These are phyloP conservation scores for Tetrahymena elliotti DNA, from an alignment of 73 alveolate species.

Conservation along the genomic window DNA sequence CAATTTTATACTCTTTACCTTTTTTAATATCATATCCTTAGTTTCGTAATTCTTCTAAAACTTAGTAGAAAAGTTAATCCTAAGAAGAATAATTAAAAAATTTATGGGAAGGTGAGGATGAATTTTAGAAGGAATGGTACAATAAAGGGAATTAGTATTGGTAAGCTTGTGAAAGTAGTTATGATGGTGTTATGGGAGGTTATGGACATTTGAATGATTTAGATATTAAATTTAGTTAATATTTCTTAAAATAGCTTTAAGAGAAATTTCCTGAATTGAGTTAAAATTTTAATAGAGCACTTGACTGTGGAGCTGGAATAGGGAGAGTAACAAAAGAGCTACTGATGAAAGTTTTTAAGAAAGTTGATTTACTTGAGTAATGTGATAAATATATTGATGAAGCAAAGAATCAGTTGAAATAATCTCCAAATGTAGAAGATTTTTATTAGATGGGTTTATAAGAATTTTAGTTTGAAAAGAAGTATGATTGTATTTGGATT, in stretches of 20 bases:
- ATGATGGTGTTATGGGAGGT: background rate
- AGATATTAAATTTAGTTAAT: background rate
- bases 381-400: constrained; percentile 36
- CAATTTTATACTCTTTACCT: background rate
- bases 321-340: constrained; percentile 66
- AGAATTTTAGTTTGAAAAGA: background rate
- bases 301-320: constrained; percentile 78
- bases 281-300: constrained; percentile 18
- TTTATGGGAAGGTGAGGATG: background rate
- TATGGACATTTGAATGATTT: background rate
- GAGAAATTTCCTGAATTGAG: background rate
- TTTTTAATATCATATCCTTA: background rate
- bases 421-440: constrained; percentile 25
- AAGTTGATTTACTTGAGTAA: constrained; percentile 61
- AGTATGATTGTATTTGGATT: constrained; percentile 64
- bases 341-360: constrained; percentile 44
- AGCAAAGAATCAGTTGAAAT: constrained; percentile 40
- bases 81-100: background rate
- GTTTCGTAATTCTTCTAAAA: background rate
- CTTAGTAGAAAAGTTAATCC: background rate
- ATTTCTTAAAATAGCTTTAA: background rate
- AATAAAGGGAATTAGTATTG: background rate
- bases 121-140: background rate
- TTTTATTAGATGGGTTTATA: constrained; percentile 4
- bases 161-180: background rate